These are phyloP conservation scores for Diospyros lotus DNA, from an alignment of 148 eudicot genomes.

Conservation along the genomic window DNA sequence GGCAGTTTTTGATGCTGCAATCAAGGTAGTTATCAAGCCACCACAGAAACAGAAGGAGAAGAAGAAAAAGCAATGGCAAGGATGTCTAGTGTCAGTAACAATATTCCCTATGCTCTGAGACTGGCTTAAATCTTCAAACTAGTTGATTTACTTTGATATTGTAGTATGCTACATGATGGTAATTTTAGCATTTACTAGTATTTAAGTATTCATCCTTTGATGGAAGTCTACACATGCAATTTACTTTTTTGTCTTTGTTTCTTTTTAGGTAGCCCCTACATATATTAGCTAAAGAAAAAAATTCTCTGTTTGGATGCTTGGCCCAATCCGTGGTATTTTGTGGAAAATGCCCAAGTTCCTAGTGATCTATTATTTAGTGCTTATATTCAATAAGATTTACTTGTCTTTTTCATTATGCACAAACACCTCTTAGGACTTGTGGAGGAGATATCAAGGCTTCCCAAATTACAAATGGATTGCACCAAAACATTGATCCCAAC, in stretches of 20 bases:
- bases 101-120: background rate
- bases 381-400: background rate
- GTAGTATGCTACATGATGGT: background rate
- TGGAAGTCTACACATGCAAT: background rate
- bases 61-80: slow-evolving; percentile 67
- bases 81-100: slow-evolving; percentile 63
- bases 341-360: too few relatives aligned
- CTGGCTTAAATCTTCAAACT: slow-evolving; percentile 2
- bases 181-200: background rate
- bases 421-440: too few relatives aligned
- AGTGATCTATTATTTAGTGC: too few relatives aligned
- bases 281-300: background rate
- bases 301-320: background rate
- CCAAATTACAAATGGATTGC: too few relatives aligned
- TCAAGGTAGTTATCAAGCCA: slow-evolving; percentile 92
- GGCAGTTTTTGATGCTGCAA: slow-evolving; percentile 96
- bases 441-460: too few relatives aligned
- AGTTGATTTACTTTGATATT: slow-evolving; percentile 7
- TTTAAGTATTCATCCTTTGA: background rate
- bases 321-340: background rate
- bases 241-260: background rate
- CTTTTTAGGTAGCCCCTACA: background rate
- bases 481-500: too few relatives aligned
- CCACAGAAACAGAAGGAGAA: slow-evolving; percentile 81
- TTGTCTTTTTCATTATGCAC: background rate